A percentile compares a stretch with the other conserved stretches of the same genome.
Evolutionary conservation across 2,329 filamentous ascomycete genomes (phyloP).

Genomic region (Ampelomyces quisqualis): DNA sequence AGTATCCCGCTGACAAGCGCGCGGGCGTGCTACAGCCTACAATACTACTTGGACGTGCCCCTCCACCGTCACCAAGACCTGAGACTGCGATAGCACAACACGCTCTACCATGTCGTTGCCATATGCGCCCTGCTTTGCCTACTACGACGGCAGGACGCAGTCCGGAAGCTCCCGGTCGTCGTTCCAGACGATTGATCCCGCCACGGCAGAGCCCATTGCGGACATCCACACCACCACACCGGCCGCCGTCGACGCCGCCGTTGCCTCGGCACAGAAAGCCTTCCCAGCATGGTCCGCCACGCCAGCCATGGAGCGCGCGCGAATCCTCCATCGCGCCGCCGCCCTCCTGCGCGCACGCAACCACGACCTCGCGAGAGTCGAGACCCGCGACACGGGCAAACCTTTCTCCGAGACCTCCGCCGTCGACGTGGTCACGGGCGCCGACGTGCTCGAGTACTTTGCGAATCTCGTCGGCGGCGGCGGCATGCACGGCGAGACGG

Average conservation of each 20-base stretch:
- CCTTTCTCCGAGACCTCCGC: slow-evolving; percentile 80
- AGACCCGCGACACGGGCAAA: slow-evolving; percentile 86
- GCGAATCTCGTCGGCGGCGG: slow-evolving; percentile 76
- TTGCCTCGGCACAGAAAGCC: slow-evolving; percentile 68
- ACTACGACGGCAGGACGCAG: slow-evolving; percentile 71
- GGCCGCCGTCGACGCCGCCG: slow-evolving; percentile 68
- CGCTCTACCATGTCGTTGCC: slow-evolving; percentile 36
- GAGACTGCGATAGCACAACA: no score
- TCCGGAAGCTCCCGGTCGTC: slow-evolving; percentile 59
- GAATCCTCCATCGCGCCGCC: slow-evolving; percentile 76
- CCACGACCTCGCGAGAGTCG: slow-evolving; percentile 73
- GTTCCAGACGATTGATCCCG: slow-evolving; percentile 73
- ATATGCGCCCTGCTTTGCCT: slow-evolving; percentile 63
- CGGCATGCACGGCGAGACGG: slow-evolving; percentile 77
- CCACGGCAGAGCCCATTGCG: slow-evolving; percentile 67
- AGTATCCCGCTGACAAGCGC: no score
- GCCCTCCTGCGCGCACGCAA: slow-evolving; percentile 72
- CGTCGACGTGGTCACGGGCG: slow-evolving; percentile 79
- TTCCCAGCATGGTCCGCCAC: slow-evolving; percentile 77
- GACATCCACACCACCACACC: slow-evolving; percentile 70
- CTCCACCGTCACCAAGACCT: no score
- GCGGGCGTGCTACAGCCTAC: no score
- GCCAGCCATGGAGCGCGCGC: slow-evolving; percentile 70
- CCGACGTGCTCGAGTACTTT: slow-evolving; percentile 84
- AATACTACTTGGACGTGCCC: no score